Base-by-base conservation (phyloP, 2,329 filamentous ascomycete genomes). In the Neonectria sp. region DNA sequence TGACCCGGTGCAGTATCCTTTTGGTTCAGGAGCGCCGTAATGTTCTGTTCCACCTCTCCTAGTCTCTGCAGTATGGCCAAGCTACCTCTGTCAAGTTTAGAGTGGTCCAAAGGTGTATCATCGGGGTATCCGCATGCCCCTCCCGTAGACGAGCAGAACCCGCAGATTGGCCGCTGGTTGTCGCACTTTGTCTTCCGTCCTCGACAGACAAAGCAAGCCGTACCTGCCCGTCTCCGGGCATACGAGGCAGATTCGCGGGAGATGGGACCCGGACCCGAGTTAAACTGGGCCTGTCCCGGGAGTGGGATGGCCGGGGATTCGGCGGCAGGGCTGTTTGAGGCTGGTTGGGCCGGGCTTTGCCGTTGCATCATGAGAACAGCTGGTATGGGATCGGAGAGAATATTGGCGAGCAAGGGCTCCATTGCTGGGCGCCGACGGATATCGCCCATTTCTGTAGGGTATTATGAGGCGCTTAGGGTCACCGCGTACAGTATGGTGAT, bases 131-230 rank as follows among this genome's bases (percentile, higher is more conserved):
- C 49, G 48, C 72, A 74, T n/a, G 57, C 57, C 11, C 69, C 72
- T 13, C 71, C 65, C 1, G 69, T 71, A 1, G 68, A 35, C 15
- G 21, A 40, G 55, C 72, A 74, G 55, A 74, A 74, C 5, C 72
- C 71, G 29, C 72, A 74, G 24, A 66, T 29, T 1, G 72, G 72
- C 0, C 72, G 64, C 27, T 64, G 53, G 27, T 70, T 70, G 45
- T 74, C 70, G 55, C 67, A 74, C 35, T 71, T 73, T 17, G 71
- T 73, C 48, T 74, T 74, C 13, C 72, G 63, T 9, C 24, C 45
- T 25, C 57, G 65, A 45, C 68, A 74, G 33, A 65, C 67, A 5
- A 55, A n/a, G n/a, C 68, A 70, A 1, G 68, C 68, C 1, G 65
- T 68, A 11, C 55, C 58, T 2, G 67, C 67, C 3, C 67, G 56